Evolutionary conservation across 768 basidiomycete genomes (phyloP).

Genomic region (Butyriboletus loyo): DNA sequence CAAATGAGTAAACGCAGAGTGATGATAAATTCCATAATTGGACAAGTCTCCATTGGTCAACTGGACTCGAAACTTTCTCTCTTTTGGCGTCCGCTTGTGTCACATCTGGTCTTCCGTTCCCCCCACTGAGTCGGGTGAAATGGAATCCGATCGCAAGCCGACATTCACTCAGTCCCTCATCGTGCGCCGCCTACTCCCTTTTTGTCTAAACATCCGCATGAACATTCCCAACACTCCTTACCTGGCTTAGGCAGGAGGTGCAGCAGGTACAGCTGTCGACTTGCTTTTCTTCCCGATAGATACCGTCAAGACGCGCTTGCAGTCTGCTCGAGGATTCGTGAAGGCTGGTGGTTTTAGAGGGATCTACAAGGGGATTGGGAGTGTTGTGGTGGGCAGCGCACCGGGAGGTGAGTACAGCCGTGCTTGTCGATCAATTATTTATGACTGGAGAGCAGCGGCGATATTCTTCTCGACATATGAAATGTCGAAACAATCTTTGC

Average conservation of each 20-base stretch:
- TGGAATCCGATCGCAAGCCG: conserved; percentile 35
- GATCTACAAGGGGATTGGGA: conserved; percentile 91
- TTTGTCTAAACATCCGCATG: conserved; percentile 4
- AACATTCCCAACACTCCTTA: conserved; percentile 10
- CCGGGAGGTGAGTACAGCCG: conserved; percentile 72
- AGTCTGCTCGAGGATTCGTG: conserved; percentile 83
- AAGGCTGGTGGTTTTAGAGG: conserved; percentile 85
- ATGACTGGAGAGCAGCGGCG: conserved; percentile 57
- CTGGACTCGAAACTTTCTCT: background rate
- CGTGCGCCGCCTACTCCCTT: conserved; percentile 31
- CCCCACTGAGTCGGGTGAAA: conserved; percentile 13
- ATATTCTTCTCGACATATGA: conserved; percentile 96
- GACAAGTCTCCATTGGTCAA: background rate
- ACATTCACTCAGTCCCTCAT: conserved; percentile 46
- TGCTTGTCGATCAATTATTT: background rate
- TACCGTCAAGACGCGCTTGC: conserved; percentile 93
- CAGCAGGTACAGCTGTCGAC: conserved; percentile 93
- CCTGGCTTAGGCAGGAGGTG: conserved; percentile 67
- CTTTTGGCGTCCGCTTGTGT: background rate
- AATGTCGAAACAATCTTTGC: conserved; percentile 72
- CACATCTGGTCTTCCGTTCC: conserved; percentile 8
- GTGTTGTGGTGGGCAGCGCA: conserved; percentile 91
- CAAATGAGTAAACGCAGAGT: background rate
- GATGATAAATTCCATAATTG: conserved; percentile 11
- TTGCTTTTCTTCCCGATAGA: conserved; percentile 96